Base-by-base conservation (phyloP, 179 eudicot species). In the Actinidia arguta region DNA sequence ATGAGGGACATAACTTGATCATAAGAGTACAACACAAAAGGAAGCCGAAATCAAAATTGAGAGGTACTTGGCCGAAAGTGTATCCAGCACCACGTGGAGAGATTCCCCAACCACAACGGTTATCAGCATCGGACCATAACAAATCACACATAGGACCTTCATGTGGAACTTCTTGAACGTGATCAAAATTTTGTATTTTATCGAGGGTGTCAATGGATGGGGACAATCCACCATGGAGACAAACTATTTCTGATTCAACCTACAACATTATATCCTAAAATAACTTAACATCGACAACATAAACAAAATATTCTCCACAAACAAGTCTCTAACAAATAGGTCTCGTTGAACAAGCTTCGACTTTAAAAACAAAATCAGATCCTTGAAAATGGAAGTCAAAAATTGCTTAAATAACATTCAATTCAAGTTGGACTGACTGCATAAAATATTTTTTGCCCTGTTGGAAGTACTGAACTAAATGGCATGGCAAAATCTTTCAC, bases 81-180 rank as follows among this genome's bases (percentile, higher is more conserved):
- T 94, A 96, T 81, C 99, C 99, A 88, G 99, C 99, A 85, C 99
- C 99, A 84, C 99, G 92, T 4, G 99, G 99, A 64, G 99, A 96
- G 82, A 96, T 96, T 6, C 98, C 99, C 99, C 99, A 96, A 83
- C 99, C 99, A 83, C 97, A 94, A 22, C 99, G 95, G 80, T 96
- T 98, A 83, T 96, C 99, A 27, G 99, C 98, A 85, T 96, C 99
- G 73, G 99, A 96, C 99, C 99, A 96, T 85, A 96, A 88, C 20
- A 96, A 94, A 88, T 96, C 99, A 85, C 99, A 96, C 99, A 96
- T 96, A 39, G 99, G 97, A 13, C 99, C 99, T 86, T 96, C 99
- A 77, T 96, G 99, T 76, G 99, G 99, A 76, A 96, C 99, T 88
- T 96, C 98, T 96, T 96, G 99, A 83, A 96, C 99, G 74, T 98